A percentile compares a stretch with the other conserved stretches of the same genome.
phyloP scores from a whole-genome alignment of 164 flowering plant genomes.

The Piper longum region DNA sequence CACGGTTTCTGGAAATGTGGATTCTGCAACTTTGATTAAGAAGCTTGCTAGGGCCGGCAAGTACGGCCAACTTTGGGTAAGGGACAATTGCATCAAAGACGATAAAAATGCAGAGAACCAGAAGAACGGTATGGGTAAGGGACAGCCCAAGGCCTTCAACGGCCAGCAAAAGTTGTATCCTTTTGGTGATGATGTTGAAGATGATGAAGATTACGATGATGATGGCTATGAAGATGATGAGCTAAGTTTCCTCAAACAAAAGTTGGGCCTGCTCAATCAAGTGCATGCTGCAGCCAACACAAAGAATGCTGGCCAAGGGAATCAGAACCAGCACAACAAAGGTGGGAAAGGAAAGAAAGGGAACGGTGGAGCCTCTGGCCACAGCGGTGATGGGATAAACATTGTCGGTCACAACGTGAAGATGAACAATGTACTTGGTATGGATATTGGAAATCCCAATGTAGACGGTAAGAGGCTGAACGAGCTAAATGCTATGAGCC shows the following conservation, averaged over 20 bases:
- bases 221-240: constrained; percentile 34
- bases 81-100: constrained; percentile 17
- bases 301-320: constrained; percentile 4
- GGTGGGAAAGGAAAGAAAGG: constrained; percentile 6
- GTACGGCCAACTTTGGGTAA: constrained; percentile 72
- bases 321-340: constrained; percentile 6
- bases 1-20: constrained; percentile 62
- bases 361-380: constrained; percentile 8
- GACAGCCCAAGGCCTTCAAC: constrained; percentile 30
- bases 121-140: constrained; percentile 21
- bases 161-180: constrained; percentile 15
- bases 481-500: constrained; percentile 15
- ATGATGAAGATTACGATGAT: constrained; percentile 21
- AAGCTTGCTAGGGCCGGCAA: constrained; percentile 53
- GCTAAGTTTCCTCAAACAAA: constrained; percentile 2
- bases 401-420: constrained; percentile 12
- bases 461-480: constrained; percentile 19
- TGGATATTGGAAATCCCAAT: constrained; percentile 7
- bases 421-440: constrained; percentile 16
- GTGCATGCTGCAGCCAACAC: constrained; percentile 3
- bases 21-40: constrained; percentile 51
- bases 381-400: constrained; percentile 6
- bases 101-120: constrained; percentile 33
- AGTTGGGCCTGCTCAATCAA: constrained; percentile 8
- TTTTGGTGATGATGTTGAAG: constrained; percentile 29